Evolutionary conservation across 2,329 filamentous ascomycete species (phyloP).

Genomic region (Alternaria infectoria): DNA sequence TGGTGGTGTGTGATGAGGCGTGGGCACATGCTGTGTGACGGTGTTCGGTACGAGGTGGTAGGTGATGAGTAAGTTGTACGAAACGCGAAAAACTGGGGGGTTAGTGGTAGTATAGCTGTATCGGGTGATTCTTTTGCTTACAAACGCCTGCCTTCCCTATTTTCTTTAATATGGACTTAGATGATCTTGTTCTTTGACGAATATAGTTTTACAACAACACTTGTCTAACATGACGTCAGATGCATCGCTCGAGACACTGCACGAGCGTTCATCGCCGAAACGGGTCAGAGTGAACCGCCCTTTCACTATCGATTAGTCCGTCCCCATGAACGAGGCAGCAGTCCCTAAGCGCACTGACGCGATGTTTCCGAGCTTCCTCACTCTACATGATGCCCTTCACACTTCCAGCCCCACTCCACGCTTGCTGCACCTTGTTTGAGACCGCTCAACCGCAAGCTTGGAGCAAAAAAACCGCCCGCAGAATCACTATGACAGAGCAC

Average conservation of each 20-base stretch:
- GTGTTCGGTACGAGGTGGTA: background rate
- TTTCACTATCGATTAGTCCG: too few species aligned
- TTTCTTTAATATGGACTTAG: background rate
- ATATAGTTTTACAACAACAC: background rate
- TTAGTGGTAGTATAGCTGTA: background rate
- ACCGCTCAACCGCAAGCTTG: background rate
- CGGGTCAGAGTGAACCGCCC: too few species aligned
- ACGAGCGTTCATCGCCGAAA: too few species aligned
- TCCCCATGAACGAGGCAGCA: too few species aligned
- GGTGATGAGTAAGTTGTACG: background rate
- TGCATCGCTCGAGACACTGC: too few species aligned
- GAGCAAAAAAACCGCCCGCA: background rate
- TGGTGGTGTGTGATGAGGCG: background rate
- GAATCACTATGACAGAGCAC: background rate
- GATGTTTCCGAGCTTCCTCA: accelerated
- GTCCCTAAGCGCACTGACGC: background rate
- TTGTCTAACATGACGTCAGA: too few species aligned
- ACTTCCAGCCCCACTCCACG: background rate
- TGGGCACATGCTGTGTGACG: background rate
- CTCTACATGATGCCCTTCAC: background rate
- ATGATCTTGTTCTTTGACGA: background rate
- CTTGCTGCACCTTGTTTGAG: background rate
- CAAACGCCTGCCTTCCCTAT: background rate
- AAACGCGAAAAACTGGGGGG: background rate
- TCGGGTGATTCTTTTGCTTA: background rate